Percentiles rank a stretch among this genome's conserved stretches.
Conservation (phyloP, 768 basidiomycete genomes). For the Lactarius hengduanensis region DNA sequence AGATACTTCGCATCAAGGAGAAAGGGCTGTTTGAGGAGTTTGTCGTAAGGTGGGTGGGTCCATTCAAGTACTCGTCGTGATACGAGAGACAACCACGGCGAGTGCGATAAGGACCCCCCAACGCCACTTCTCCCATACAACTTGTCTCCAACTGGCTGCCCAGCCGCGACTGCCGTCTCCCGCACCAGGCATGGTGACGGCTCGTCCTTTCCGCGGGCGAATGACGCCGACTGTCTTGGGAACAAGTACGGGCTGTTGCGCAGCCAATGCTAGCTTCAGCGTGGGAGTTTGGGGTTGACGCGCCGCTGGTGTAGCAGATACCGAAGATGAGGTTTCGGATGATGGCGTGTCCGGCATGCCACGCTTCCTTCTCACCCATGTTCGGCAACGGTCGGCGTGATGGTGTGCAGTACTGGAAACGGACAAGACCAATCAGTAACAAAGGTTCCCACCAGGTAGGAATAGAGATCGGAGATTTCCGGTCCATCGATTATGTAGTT, state of each 20-base stretch:
- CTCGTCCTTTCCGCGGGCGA: constrained; percentile 27
- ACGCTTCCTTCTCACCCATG: constrained; percentile 84
- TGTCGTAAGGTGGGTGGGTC: not conserved
- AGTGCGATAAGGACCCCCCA: constrained; percentile 77
- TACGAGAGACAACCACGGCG: constrained; percentile 73
- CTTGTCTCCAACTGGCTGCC: constrained; percentile 59
- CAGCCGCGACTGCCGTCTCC: constrained; percentile 44
- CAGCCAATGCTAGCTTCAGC: constrained; percentile 22
- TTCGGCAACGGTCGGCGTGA: constrained; percentile 78
- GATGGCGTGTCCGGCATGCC: constrained; percentile 44
- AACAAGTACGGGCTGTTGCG: constrained; percentile 8
- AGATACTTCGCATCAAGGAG: constrained; percentile 11
- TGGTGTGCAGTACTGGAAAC: constrained; percentile 63
- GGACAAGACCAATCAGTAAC: constrained; percentile 27
- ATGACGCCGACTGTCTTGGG: constrained; percentile 19
- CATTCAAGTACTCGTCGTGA: constrained; percentile 48
- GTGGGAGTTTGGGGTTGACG: constrained; percentile 30
- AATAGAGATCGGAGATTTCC: constrained; percentile 3
- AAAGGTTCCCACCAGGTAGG: not conserved
- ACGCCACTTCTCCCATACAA: constrained; percentile 83
- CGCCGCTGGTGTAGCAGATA: constrained; percentile 22
- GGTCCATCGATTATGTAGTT: constrained; percentile 9
- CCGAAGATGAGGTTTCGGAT: constrained; percentile 24
- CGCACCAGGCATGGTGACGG: constrained; percentile 28
- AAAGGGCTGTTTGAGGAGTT: not conserved